A percentile compares a stretch with the other conserved stretches of the same genome.
Conservation (phyloP, 805 yeast genomes). For the Kodamaea jinghongensis region DNA sequence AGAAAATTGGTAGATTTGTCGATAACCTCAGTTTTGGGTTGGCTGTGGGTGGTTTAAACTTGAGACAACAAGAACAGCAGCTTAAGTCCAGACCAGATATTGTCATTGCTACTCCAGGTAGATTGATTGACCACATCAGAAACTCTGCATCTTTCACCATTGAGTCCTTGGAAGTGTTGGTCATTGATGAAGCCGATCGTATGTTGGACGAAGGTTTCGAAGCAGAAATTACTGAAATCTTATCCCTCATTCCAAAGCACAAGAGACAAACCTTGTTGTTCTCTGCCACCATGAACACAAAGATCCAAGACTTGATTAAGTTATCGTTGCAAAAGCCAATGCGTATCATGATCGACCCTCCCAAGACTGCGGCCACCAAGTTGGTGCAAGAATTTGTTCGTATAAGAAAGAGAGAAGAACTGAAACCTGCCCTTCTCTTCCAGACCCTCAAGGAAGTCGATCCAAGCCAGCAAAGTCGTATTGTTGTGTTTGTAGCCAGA, state of each 20-base stretch:
- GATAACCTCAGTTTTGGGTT: conserved; percentile 80
- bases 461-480: conserved; percentile 60
- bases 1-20: conserved; percentile 74
- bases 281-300: conserved; percentile 97
- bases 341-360: conserved; percentile 93
- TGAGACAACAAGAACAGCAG: conserved; percentile 94
- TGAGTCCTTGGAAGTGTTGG: conserved; percentile 87
- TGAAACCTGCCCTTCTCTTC: conserved; percentile 80
- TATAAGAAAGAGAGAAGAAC: conserved; percentile 80
- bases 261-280: conserved; percentile 92
- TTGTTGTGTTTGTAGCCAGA: conserved; percentile 87
- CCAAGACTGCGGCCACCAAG: conserved; percentile 89
- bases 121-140: conserved; percentile 94
- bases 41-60: conserved; percentile 97
- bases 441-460: conserved; percentile 68
- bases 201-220: conserved; percentile 99
- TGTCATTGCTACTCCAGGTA: conserved; percentile 97
- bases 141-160: conserved; percentile 92
- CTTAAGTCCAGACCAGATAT: conserved; percentile 90
- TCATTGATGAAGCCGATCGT: conserved; percentile 97
- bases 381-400: conserved; percentile 92
- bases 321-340: conserved; percentile 89
- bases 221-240: conserved; percentile 86
- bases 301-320: conserved; percentile 82
- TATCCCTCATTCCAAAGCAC: conserved; percentile 74